Evolutionary conservation across 2,329 filamentous ascomycete species (phyloP).

Genomic region (Coniosporium tulheliwenetii): DNA sequence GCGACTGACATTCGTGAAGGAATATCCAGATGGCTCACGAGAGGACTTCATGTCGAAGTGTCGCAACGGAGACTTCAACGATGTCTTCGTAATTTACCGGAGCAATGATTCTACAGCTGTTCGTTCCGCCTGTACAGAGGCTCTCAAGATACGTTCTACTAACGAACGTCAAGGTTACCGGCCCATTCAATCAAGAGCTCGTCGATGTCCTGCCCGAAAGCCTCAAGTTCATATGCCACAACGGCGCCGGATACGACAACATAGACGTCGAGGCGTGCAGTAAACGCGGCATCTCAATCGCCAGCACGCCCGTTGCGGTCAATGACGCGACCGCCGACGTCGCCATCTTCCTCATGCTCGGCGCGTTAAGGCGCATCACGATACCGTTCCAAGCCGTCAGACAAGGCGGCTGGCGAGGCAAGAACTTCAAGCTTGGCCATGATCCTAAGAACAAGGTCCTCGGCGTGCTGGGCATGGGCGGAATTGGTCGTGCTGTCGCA

Average conservation of each 20-base stretch:
- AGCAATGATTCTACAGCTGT: constrained; percentile 37
- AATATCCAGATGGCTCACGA: constrained; percentile 37
- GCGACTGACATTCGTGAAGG: constrained; percentile 15
- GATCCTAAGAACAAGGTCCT: constrained; percentile 37
- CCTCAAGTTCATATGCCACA: constrained; percentile 29
- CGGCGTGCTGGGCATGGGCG: constrained; percentile 45
- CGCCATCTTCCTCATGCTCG: constrained; percentile 35
- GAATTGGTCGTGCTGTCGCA: constrained; percentile 37
- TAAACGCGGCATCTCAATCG: constrained; percentile 23
- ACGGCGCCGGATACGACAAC: constrained; percentile 23
- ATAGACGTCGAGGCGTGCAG: constrained; percentile 17
- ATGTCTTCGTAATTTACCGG: constrained; percentile 40
- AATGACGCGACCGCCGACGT: constrained; percentile 36
- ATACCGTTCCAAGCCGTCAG: constrained; percentile 30
- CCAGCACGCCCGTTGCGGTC: constrained; percentile 31
- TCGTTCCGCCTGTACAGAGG: neutral
- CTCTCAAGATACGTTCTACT: neutral
- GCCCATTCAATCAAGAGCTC: constrained; percentile 30
- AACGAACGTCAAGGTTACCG: constrained; percentile 16
- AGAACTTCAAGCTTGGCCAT: constrained; percentile 30
- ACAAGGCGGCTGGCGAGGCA: constrained; percentile 29
- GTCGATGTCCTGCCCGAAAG: constrained; percentile 23
- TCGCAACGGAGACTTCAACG: constrained; percentile 37
- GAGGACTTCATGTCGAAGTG: constrained; percentile 40
- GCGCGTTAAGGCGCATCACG: constrained; percentile 34